These are phyloP conservation scores for Trametes gibbosa DNA, from an alignment of 768 basidiomycete genomes.

Conservation along the genomic window DNA sequence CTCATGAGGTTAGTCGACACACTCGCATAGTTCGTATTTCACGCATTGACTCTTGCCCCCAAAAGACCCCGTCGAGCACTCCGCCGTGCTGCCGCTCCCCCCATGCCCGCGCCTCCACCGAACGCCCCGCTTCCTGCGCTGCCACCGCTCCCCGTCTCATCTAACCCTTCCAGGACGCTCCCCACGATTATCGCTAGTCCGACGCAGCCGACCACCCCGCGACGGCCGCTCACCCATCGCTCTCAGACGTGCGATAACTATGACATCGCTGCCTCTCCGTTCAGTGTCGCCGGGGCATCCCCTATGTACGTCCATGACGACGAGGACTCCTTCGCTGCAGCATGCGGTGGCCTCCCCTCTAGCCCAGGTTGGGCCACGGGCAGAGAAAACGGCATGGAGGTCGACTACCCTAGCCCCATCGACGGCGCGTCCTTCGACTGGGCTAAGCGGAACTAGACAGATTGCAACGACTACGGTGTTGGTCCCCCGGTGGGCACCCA, in stretches of 20 bases:
- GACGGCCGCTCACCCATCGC: slow-evolving; percentile 20
- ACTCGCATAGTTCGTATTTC: neutral
- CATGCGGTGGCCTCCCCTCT: slow-evolving; percentile 1
- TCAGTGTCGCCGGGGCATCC: slow-evolving; percentile 4
- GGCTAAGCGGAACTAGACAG: slow-evolving; percentile 1
- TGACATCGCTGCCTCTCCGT: slow-evolving; percentile 9
- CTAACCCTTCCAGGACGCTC: neutral
- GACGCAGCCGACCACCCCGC: slow-evolving; percentile 1
- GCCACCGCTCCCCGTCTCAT: slow-evolving; percentile 1
- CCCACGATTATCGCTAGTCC: slow-evolving; percentile 10
- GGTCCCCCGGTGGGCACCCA: neutral
- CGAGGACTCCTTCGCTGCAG: slow-evolving; percentile 13
- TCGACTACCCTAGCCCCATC: slow-evolving; percentile 26
- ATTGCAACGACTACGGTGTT: neutral
- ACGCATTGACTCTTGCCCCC: neutral
- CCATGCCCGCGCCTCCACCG: slow-evolving; percentile 20
- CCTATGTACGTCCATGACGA: slow-evolving; percentile 8
- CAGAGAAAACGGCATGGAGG: slow-evolving; percentile 8
- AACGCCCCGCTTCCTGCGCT: slow-evolving; percentile 21
- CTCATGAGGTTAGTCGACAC: slow-evolving; percentile 31
- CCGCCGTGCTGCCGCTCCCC: slow-evolving; percentile 14
- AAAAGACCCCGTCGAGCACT: slow-evolving; percentile 14
- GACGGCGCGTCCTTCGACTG: slow-evolving; percentile 16
- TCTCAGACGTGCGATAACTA: slow-evolving; percentile 22
- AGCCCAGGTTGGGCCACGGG: slow-evolving; percentile 10